These are phyloP conservation scores for Acer campestre DNA, from an alignment of 345 rosid species.

Conservation along the genomic window DNA sequence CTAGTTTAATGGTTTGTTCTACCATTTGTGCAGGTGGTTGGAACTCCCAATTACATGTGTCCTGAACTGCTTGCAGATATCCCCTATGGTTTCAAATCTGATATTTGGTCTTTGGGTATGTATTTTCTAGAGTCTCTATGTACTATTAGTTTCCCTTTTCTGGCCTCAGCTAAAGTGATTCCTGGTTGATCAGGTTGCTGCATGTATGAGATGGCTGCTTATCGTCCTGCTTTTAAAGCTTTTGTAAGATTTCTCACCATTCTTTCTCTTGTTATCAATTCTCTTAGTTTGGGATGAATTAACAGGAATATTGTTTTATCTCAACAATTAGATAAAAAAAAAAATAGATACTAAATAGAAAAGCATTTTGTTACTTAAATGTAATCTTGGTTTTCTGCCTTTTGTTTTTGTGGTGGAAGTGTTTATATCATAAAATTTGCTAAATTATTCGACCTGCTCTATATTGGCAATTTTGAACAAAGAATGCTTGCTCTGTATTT, in stretches of 20 bases:
- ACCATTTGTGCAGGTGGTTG: slow-evolving; percentile 74
- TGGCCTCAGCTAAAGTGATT: slow-evolving; percentile 27
- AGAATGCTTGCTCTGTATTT: not conserved
- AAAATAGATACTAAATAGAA: not conserved
- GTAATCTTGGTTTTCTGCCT: not conserved
- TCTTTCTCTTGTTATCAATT: slow-evolving; percentile 16
- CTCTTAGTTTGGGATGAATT: slow-evolving; percentile 5
- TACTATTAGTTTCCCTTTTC: slow-evolving; percentile 2
- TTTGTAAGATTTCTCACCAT: slow-evolving; percentile 62
- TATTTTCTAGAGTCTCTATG: slow-evolving; percentile 9
- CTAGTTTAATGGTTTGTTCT: slow-evolving; percentile 17
- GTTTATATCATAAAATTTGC: not conserved
- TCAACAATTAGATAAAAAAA: not conserved
- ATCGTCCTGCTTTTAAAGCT: slow-evolving; percentile 98
- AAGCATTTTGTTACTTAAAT: not conserved
- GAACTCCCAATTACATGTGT: slow-evolving; percentile 99
- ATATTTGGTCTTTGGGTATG: slow-evolving; percentile 97
- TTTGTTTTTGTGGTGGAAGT: slow-evolving; percentile 8
- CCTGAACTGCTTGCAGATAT: slow-evolving; percentile 98
- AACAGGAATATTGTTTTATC: not conserved
- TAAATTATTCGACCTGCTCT: not conserved
- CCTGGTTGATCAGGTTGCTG: slow-evolving; percentile 80
- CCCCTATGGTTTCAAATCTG: slow-evolving; percentile 98
- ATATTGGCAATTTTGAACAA: slow-evolving; percentile 4
- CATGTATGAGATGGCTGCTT: slow-evolving; percentile 98